These are phyloP conservation scores for Tricholoma terreum DNA, from an alignment of 768 basidiomycete species.

Conservation along the genomic window DNA sequence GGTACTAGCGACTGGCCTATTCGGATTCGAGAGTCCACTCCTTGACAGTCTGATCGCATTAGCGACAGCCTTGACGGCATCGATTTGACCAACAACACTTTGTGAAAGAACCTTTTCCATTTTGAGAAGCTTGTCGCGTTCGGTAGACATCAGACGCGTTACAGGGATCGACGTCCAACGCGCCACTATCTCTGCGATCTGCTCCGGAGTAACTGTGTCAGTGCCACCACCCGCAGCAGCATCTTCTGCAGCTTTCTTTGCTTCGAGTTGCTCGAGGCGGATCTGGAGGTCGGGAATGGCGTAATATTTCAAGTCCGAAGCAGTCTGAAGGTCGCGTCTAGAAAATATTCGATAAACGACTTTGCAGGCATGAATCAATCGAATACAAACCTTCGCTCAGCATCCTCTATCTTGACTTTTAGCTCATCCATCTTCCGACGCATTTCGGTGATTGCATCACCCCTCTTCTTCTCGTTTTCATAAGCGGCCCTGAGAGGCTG, in stretches of 20 bases:
- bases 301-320: constrained; percentile 88
- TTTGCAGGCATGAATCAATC: background rate
- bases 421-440: constrained; percentile 87
- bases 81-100: constrained; percentile 85
- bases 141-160: constrained; percentile 78
- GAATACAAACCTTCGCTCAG: constrained; percentile 69
- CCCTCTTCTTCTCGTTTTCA: constrained; percentile 80
- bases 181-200: constrained; percentile 92
- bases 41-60: constrained; percentile 92
- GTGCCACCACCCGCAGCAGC: constrained; percentile 51
- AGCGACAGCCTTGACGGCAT: constrained; percentile 89
- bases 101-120: constrained; percentile 82
- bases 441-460: constrained; percentile 74
- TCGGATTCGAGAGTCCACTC: constrained; percentile 87
- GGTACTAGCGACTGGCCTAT: constrained; percentile 89
- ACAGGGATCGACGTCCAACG: constrained; percentile 94
- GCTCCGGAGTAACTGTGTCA: constrained; percentile 79
- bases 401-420: constrained; percentile 88
- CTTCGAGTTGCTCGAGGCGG: constrained; percentile 68
- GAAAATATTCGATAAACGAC: constrained; percentile 1
- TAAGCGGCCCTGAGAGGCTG: constrained; percentile 81
- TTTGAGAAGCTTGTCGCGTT: constrained; percentile 82
- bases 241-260: constrained; percentile 70
- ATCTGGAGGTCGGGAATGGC: constrained; percentile 85
- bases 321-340: constrained; percentile 69